These are phyloP conservation scores for Pistacia vera DNA, from an alignment of 345 rosid species.

Conservation along the genomic window DNA sequence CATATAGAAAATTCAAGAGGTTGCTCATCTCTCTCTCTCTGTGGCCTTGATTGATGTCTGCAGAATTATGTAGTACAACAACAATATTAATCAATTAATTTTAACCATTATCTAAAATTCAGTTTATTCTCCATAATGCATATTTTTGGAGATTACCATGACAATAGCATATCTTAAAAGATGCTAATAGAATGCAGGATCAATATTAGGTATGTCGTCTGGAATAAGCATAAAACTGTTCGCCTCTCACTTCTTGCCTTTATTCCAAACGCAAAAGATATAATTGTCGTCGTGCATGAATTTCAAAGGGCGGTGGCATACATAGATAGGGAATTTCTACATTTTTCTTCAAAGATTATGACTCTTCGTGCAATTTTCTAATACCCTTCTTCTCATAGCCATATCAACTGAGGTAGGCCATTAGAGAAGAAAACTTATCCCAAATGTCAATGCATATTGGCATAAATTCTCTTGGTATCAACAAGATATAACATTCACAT, in stretches of 20 bases:
- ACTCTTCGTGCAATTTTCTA: neutral
- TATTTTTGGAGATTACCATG: too few relatives aligned
- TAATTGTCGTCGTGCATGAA: slow-evolving; percentile 8
- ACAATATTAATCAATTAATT: neutral
- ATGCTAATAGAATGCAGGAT: slow-evolving; percentile 11
- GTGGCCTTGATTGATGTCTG: neutral
- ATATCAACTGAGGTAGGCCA: too few relatives aligned
- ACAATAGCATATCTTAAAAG: neutral
- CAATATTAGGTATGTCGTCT: slow-evolving; percentile 15
- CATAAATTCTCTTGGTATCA: neutral
- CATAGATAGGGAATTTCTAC: neutral
- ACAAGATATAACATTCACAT: neutral
- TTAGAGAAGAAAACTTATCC: neutral
- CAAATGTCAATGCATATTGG: neutral
- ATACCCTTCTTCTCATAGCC: neutral
- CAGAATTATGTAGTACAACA: neutral
- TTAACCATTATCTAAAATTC: neutral
- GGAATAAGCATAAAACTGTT: slow-evolving; percentile 10
- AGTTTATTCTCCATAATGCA: slow-evolving; percentile 5
- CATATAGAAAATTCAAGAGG: too few relatives aligned
- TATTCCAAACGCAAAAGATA: neutral
- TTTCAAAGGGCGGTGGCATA: slow-evolving; percentile 15
- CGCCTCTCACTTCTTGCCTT: slow-evolving; percentile 17
- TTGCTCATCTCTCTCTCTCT: too few relatives aligned
- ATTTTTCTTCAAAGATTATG: neutral